Evolutionary conservation across 352 stramenopile species (phyloP), one percentile per base, ranked within the genome.

Genomic region (Phytopythium sindhum): DNA sequence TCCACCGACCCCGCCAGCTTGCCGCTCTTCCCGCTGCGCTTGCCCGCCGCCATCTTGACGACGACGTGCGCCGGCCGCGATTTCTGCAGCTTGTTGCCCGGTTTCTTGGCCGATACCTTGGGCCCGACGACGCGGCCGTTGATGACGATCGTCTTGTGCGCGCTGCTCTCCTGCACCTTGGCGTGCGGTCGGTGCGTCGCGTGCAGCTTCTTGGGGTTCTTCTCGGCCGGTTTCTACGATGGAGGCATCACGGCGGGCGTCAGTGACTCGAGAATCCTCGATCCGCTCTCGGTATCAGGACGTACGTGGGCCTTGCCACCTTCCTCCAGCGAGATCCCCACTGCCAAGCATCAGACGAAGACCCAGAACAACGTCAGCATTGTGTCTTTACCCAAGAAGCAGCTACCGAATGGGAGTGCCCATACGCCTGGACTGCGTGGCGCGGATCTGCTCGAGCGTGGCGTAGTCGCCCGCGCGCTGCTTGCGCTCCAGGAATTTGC

Each of bases 401-500:
- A 8, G 8, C 31, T 8, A 35, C 3, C 4, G 8, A 35, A 35
- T n/a, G n/a, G n/a, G n/a, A n/a, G n/a, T n/a, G n/a, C 31, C 33
- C 74, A 58, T 61, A 91, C 81, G 59, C n/a, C 67, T 74, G 10
- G 64, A 61, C 57, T 88, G 67, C 55, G 88, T 69, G 33, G 73
- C 72, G 42, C 79, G 48, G 33, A 84, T 71, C 67, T 91, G 81
- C 58, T 73, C 61, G 28, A 77, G 58, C 63, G 78, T 77, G 50
- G 85, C 68, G 41, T 78, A 63, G 61, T 77, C 74, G 47, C 77
- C 75, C 9, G 69, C 63, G 24, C 61, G 72, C 29, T 88, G 61
- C 66, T 95, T 95, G 63, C 87, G 80, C 71, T 89, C 75, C 60
- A 89, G 81, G 58, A 95, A 95, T 66, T 95, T 95, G 63, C 77